Conservation (phyloP, 768 basidiomycete species). For the Tulasnella sp. region DNA sequence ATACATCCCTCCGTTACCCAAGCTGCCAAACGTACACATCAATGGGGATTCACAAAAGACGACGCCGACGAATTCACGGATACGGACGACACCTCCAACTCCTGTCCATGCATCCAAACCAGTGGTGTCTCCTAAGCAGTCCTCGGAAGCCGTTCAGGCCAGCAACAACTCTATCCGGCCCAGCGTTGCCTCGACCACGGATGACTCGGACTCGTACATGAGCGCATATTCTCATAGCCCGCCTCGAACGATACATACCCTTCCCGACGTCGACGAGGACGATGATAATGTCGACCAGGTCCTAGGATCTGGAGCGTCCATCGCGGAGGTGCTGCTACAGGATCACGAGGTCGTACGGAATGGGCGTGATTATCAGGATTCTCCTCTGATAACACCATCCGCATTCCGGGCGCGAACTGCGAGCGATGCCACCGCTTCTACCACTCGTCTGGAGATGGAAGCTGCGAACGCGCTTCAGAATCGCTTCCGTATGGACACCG, state of each 20-base stretch:
- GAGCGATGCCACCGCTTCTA: background rate
- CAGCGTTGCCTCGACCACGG: background rate
- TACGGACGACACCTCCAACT: constrained; percentile 28
- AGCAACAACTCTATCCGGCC: background rate
- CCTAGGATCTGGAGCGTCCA: background rate
- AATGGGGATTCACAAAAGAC: background rate
- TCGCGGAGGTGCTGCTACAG: constrained; percentile 3
- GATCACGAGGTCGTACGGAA: constrained; percentile 10
- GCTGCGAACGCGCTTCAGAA: background rate
- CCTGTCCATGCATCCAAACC: constrained; percentile 29
- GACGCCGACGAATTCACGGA: constrained; percentile 15
- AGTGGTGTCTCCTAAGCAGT: constrained; percentile 23
- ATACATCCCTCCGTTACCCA: constrained; percentile 10
- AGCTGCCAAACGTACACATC: background rate
- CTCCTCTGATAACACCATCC: background rate
- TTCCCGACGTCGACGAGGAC: background rate
- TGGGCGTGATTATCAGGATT: background rate
- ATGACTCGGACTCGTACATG: constrained; percentile 16
- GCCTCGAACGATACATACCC: background rate
- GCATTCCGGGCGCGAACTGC: background rate
- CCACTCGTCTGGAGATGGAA: background rate
- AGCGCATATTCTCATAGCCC: constrained; percentile 14
- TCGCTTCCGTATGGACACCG: background rate
- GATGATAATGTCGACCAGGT: background rate
- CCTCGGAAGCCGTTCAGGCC: constrained; percentile 7